Base-by-base conservation (phyloP, 495 filamentous ascomycete genomes). In the Penicillium desertorum region DNA sequence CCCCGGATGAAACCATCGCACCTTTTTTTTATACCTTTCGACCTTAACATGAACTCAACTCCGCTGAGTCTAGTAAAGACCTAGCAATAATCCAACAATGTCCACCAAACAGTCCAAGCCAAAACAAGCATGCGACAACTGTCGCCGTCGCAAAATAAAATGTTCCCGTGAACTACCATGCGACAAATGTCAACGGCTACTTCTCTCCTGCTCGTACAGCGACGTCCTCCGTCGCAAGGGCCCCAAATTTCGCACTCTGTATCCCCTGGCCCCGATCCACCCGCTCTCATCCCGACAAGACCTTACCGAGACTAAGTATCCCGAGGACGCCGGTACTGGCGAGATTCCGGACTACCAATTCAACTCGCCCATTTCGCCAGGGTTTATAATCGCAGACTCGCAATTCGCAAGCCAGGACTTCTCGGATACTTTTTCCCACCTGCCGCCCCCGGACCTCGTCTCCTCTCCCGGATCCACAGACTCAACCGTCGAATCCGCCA, bases 41-140 rank as follows among this genome's bases (percentile, higher is more conserved):
- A 22, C 25, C 39, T 17, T 51, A 62, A 19, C 57, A 63, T 63
- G 61, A 43, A 27, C 44, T 27, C 42, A 14, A 20, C 27, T 22
- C 43, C 23, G n/a, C 22, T 9, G 34, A 9, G 19, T 45, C 39
- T 16, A 39, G 37, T 2, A 34, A 23, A 25, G 25, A 51, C 34
- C 20, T 58, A 23, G 23, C 42, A 37, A 41, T 6, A 43, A 8
- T 22, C 54, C 45, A 55, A 59, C 69, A 65, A 68, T 65, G 59
- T 58, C 63, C 50, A 44, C 61, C 49, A 62, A 60, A 48, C 60
- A 64, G 62, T 59, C 53, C 68, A 52, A 53, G 43, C 29, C 67
- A 16, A 76, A 76, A 51, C 76, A 78, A 62, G 74, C 76, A 50
- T 78, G 76, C 54, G 76, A 78, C 49, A 77, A 77, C 50, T 78